Percentiles rank a stretch among this genome's conserved stretches.
These are phyloP conservation scores for Meripilus lineatus DNA, from an alignment of 1,284 basidiomycete species.

Conservation along the genomic window DNA sequence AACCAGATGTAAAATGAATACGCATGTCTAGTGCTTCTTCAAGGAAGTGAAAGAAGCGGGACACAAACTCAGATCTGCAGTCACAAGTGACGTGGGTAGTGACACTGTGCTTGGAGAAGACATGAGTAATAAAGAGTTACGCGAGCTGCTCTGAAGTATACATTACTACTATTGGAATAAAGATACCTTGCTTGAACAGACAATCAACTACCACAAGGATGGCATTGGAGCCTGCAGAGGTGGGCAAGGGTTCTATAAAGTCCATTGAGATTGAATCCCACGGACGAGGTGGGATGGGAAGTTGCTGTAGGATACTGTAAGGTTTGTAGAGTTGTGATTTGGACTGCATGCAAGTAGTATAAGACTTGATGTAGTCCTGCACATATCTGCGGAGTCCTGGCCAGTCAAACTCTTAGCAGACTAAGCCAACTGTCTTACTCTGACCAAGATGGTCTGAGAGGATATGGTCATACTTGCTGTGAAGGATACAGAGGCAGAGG, in stretches of 20 bases:
- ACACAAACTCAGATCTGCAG: slow-evolving; percentile 23
- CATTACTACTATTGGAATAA: slow-evolving; percentile 21
- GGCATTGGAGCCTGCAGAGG: slow-evolving; percentile 1
- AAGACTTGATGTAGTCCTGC: slow-evolving; percentile 10
- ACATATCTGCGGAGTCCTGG: slow-evolving; percentile 9
- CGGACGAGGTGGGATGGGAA: slow-evolving; percentile 7
- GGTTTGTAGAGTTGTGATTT: slow-evolving; percentile 10
- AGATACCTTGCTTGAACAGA: slow-evolving; percentile 11
- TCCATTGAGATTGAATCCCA: slow-evolving; percentile 17
- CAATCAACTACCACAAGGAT: slow-evolving; percentile 12
- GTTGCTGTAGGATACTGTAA: slow-evolving; percentile 10
- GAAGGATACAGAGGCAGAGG: slow-evolving; percentile 10
- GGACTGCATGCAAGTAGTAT: slow-evolving; percentile 6
- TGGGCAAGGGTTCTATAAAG: slow-evolving; percentile 9
- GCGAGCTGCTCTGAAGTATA: slow-evolving; percentile 28
- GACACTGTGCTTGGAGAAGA: slow-evolving; percentile 27
- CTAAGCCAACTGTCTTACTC: slow-evolving; percentile 13
- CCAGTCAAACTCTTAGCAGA: slow-evolving; percentile 11
- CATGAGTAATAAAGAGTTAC: slow-evolving; percentile 23
- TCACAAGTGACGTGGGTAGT: slow-evolving; percentile 27
- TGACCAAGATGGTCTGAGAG: slow-evolving; percentile 9
- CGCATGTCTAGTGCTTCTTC: slow-evolving; percentile 8
- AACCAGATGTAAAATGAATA: slow-evolving; percentile 11
- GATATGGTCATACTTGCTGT: slow-evolving; percentile 6
- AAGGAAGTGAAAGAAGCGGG: slow-evolving; percentile 24